Base-by-base conservation (phyloP, 331 rosid species). In the Malus hybrid region DNA sequence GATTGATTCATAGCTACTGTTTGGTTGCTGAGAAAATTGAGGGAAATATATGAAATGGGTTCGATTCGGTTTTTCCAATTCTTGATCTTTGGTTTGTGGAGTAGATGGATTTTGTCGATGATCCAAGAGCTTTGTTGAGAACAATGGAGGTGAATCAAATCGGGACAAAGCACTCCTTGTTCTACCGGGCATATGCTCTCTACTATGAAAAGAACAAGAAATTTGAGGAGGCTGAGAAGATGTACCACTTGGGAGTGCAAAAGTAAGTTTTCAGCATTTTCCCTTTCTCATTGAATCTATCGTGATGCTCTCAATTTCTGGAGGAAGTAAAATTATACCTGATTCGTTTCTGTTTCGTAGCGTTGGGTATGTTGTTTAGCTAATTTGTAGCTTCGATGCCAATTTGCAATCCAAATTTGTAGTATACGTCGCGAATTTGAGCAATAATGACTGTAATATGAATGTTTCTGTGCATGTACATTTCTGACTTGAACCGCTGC, bases 161-260 rank as follows among this genome's bases (percentile, higher is more conserved):
- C 18, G 97, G 98, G 73, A 82, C 78, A 12, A 90, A 83, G 72
- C 87, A 82, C 55, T 80, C 95, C 48, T 83, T 90, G 48, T 93
- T 90, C 79, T 93, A 91, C 77, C 97, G 84, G 82, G 98, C 98
- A 34, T 90, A 91, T 83, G 98, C 98, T 84, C 89, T 93, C 75
- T 87, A 87, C 84, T 86, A 88, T 24, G 98, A 91, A 83, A 93
- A 93, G 87, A 85, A 66, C 65, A 93, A 89, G 88, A 93, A 71
- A 60, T 83, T 84, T 74, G 97, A 89, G 34, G 96, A 89, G 72
- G 93, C 93, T 77, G 98, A 93, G 74, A 91, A 81, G 68, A 91
- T 93, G 93, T 93, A 89, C 76, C 96, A 85, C 77, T 54, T 89
- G 80, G 98, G 98, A 54, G 97, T 91, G 76, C 87, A 89, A 75